A percentile compares a stretch with the other conserved stretches of the same genome.
Evolutionary conservation across 2,329 filamentous ascomycete species (phyloP).

Genomic region (Colletotrichum limetticola): DNA sequence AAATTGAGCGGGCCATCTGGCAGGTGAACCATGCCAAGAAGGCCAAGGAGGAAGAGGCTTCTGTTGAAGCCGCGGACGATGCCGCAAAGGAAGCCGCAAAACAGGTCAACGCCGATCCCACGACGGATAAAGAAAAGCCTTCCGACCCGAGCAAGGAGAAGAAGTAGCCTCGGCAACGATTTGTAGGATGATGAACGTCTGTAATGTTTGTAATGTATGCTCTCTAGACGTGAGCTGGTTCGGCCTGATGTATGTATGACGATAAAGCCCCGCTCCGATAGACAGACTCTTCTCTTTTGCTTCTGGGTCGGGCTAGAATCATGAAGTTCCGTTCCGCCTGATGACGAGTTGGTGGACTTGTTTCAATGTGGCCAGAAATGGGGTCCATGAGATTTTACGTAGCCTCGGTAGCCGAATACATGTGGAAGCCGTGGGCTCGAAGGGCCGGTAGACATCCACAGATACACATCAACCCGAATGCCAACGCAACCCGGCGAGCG

Average conservation of each 20-base stretch:
- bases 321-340: not conserved
- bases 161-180: constrained; percentile 23
- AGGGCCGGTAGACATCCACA: constrained; percentile 35
- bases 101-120: constrained; percentile 26
- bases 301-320: not conserved
- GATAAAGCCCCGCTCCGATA: not conserved
- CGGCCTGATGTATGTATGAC: constrained; percentile 19
- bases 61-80: constrained; percentile 36
- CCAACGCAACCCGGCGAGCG: constrained; percentile 43
- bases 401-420: constrained; percentile 27
- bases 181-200: not conserved
- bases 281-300: constrained; percentile 30
- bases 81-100: constrained; percentile 21
- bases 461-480: constrained; percentile 45
- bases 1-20: constrained; percentile 80
- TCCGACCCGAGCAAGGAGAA: constrained; percentile 25
- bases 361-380: not conserved
- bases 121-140: constrained; percentile 37
- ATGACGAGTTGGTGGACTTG: not conserved
- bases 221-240: constrained; percentile 14
- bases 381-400: not conserved
- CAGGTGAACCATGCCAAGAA: constrained; percentile 70
- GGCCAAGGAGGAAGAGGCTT: constrained; percentile 48
- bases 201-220: constrained; percentile 25
- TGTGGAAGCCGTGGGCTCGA: constrained; percentile 31